Evolutionary conservation across 495 filamentous ascomycete genomes (phyloP).

Genomic region (Lophiotrema nucula): DNA sequence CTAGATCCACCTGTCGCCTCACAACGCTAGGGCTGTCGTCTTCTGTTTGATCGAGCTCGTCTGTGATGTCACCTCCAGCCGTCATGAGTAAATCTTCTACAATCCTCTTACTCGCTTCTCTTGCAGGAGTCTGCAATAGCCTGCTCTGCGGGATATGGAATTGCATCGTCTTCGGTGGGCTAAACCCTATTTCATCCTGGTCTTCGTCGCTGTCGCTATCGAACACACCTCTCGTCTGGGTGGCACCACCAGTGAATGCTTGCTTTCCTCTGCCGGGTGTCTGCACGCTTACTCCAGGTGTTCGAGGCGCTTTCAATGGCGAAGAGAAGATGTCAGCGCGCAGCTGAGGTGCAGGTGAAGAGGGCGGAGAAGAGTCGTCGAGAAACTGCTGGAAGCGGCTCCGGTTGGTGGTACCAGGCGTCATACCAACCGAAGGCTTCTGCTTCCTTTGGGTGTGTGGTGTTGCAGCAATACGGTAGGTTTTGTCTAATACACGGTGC

Average conservation of each 20-base stretch:
- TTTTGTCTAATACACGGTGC: constrained; percentile 88
- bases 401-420: constrained; percentile 24
- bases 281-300: constrained; percentile 78
- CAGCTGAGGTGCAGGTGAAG: constrained; percentile 71
- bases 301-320: constrained; percentile 55
- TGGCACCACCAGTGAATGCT: neutral
- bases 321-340: constrained; percentile 84
- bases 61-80: constrained; percentile 66
- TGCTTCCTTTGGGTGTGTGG: constrained; percentile 59
- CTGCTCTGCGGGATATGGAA: constrained; percentile 87
- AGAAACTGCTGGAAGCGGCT: constrained; percentile 4
- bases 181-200: constrained; percentile 61
- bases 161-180: constrained; percentile 95
- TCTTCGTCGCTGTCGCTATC: constrained; percentile 48
- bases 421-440: constrained; percentile 33
- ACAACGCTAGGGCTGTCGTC: constrained; percentile 69
- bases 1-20: constrained; percentile 31
- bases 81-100: constrained; percentile 87
- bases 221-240: constrained; percentile 10
- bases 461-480: constrained; percentile 88
- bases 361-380: constrained; percentile 38
- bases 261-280: constrained; percentile 49
- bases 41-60: constrained; percentile 35
- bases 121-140: constrained; percentile 89
- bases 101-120: constrained; percentile 87